Base-by-base conservation (phyloP, 2,329 filamentous ascomycete genomes). In the Orbilia brochopaga region DNA sequence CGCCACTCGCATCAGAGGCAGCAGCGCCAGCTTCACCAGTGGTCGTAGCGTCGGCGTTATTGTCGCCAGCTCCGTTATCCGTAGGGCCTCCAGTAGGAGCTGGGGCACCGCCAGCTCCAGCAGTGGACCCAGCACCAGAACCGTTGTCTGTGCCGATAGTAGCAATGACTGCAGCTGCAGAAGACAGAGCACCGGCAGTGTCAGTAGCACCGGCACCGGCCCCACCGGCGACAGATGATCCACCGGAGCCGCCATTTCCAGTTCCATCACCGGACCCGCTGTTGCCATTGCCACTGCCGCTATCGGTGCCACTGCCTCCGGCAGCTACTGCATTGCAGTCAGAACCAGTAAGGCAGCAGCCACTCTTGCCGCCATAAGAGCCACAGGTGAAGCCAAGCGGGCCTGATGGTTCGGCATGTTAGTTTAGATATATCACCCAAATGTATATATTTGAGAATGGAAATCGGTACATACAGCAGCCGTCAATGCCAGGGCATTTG, bases 381-480 rank as follows among this genome's bases (percentile, higher is more conserved):
- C 67, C 67, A 44, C 67, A 72, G n/a, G 54, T 55, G 44, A 48
- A 72, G 23, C 67, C 67, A 27, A 35, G 40, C 21, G 67, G 67
- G 24, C 67, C 67, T 72, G 30, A 8, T 32, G 8, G 8, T 32
- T 32, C 3, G 4, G 27, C 27, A 32, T 32, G 27, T n/a, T n/a
- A n/a, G n/a, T n/a, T n/a, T n/a, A n/a, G n/a, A n/a, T n/a, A n/a
- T n/a, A n/a, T n/a, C n/a, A n/a, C n/a, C n/a, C n/a, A n/a, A n/a
- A n/a, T n/a, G n/a, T n/a, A n/a, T n/a, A n/a, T n/a, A n/a, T n/a
- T n/a, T n/a, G n/a, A n/a, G 15, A 44, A 7, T 13, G 15, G 32
- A 2, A 50, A 23, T 15, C 11, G 10, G 15, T 1, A 64, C 66
- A 32, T 60, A 72, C 67, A 72, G 50, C 67, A 72, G 52, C 67